Evolutionary conservation across 2,329 filamentous ascomycete genomes (phyloP).

Genomic region (Pseudodiploospora longispora): DNA sequence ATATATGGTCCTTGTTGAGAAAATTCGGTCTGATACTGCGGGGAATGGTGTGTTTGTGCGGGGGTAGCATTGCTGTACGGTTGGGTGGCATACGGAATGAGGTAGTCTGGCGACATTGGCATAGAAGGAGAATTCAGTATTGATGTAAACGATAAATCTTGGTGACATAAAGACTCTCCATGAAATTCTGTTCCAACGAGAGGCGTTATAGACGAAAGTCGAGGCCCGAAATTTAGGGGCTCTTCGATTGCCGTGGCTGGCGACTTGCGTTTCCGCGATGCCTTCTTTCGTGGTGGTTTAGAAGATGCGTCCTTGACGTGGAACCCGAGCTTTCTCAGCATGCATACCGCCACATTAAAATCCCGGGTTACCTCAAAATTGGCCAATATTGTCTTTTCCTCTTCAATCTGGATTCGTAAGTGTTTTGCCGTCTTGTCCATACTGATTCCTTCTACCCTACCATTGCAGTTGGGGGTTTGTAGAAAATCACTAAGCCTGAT

Average conservation of each 20-base stretch:
- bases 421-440: slow-evolving; percentile 9
- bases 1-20: neutral
- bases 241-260: too few species aligned
- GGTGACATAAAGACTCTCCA: neutral
- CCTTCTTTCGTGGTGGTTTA: too few species aligned
- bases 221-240: slow-evolving; percentile 9
- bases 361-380: slow-evolving; percentile 24
- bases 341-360: slow-evolving; percentile 22
- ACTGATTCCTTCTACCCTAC: slow-evolving; percentile 12
- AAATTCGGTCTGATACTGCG: neutral
- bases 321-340: slow-evolving; percentile 25
- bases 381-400: slow-evolving; percentile 16
- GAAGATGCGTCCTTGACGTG: slow-evolving; percentile 10
- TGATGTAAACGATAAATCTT: slow-evolving; percentile 9
- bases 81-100: too few species aligned
- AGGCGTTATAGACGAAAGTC: slow-evolving; percentile 20
- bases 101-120: too few species aligned
- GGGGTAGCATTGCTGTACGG: too few species aligned
- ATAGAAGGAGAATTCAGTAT: slow-evolving; percentile 7
- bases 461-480: slow-evolving; percentile 1
- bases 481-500: slow-evolving; percentile 21
- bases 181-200: slow-evolving; percentile 1
- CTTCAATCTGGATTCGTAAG: neutral
- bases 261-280: too few species aligned
- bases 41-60: too few species aligned